Evolutionary conservation across 768 basidiomycete species (phyloP), one percentile per base, ranked within the genome.

Genomic region (Boletus barrowsii): DNA sequence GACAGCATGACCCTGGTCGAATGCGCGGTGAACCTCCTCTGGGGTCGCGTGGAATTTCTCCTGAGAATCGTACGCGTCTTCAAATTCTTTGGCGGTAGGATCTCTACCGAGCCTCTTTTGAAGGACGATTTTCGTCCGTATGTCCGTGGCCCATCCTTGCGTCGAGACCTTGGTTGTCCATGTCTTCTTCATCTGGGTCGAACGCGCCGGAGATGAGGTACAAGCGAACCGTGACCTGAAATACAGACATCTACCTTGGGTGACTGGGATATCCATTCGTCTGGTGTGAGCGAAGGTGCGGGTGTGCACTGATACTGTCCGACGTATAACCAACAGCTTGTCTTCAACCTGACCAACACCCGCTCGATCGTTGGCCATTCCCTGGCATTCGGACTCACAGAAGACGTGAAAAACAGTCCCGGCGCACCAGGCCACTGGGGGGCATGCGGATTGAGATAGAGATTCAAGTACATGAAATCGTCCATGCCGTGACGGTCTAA

Each of bases 391-490:
- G 6, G 42, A 5, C 32, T 0, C 3, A 29, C 42, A 2, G 53
- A 55, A 3, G 57, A 59, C 2, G 39, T 41, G n/a, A 65, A 65
- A 35, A 60, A 63, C 0, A 66, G 29, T 1, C 58, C 58, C 1
- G 61, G 64, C 0, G 53, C 56, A 0, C 64, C 64, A 15, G 61
- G 57, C 54, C 42, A 54, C 29, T 51, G 57, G 0, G 57, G 63
- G 1, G 53, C 58, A n/a, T 63, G 50, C 1, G 59, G 64, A 15
- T 63, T 66, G n/a, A 48, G 56, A 6, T 51, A 41, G 11, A 61
- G 58, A 30, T 56, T 63, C 17, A 57, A 10, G 24, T 53, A 60
- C 63, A 65, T 60, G 32, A 66, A 66, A 17, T 62, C 53, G 3
- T 52, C 6, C 14, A 63, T 9, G 1, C 58, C 64, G 15, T 65